Conservation (phyloP, 2,329 filamentous ascomycete genomes). For the Pyrenophora teres region DNA sequence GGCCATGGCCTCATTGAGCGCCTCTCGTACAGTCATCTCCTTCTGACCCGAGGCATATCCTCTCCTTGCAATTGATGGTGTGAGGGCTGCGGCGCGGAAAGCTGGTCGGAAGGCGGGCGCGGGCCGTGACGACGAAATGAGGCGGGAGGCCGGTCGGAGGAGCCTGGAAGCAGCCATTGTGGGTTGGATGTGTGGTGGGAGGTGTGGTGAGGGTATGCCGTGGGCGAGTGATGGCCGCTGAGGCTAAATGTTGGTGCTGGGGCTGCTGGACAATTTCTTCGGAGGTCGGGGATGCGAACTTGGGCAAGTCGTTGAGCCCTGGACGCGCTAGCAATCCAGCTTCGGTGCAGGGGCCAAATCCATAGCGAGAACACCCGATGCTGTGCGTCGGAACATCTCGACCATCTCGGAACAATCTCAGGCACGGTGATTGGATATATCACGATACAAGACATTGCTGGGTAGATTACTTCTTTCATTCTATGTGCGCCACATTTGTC, state of each 20-base stretch:
- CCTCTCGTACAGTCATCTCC: conserved; percentile 96
- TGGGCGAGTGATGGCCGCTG: conserved; percentile 34
- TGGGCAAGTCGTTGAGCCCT: conserved; percentile 18
- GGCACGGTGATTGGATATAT: no score
- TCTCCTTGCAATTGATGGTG: conserved; percentile 56
- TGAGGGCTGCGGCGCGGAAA: conserved; percentile 55
- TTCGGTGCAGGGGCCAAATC: conserved; percentile 9
- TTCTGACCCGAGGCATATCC: conserved; percentile 71
- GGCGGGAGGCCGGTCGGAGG: conserved; percentile 66
- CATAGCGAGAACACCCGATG: conserved; percentile 18
- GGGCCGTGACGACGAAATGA: conserved; percentile 61
- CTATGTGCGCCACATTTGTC: conserved; percentile 15
- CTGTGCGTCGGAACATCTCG: neutral
- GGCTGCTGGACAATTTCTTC: conserved; percentile 32
- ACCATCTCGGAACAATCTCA: no score
- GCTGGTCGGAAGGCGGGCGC: conserved; percentile 58
- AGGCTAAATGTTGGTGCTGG: conserved; percentile 29
- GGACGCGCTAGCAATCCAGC: conserved; percentile 15
- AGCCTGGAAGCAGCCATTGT: conserved; percentile 65
- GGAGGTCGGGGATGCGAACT: conserved; percentile 27
- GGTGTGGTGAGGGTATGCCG: conserved; percentile 28
- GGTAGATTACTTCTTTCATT: conserved; percentile 11
- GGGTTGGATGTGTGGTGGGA: conserved; percentile 13
- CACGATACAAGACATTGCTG: neutral
- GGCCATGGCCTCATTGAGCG: conserved; percentile 94